Base-by-base conservation (phyloP, 1,139 yeast species). In the Candida tetrigidarum region DNA sequence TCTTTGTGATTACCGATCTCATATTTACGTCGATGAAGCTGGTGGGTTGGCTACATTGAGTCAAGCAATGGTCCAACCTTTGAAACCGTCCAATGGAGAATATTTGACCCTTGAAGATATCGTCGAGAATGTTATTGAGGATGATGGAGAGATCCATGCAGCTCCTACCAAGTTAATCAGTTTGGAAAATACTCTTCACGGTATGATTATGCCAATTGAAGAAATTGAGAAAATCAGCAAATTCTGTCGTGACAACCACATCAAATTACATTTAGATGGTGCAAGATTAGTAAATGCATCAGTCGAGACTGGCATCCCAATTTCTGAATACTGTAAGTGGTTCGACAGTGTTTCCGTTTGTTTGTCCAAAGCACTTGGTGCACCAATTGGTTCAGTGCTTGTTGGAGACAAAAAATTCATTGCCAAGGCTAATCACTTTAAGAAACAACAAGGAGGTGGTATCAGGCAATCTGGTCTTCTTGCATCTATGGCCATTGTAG, bases 271-370 rank as follows among this genome's bases (percentile, higher is more conserved):
- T 51, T 62, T 74, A 45, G 79, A 74, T 52, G 80, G 80, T 5
- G 80, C 80, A 3, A 58, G 80, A 39, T 63, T 74, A 43, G 74
- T 78, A 78, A 72, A 74, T 49, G 79, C 78, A 0, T 63, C 69
- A 36, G 75, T 57, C 2, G 77, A 58, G 26, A 67, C 76, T 4
- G 78, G 78, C 2, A 59, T 71, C 19, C 53, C 71, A 11, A 58
- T 74, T 20, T 57, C 58, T 15, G 73, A 73, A 45, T 74, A 73
- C 52, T 67, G 74, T 50, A 56, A 63, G 14, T 60, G 67, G 48
- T 74, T 74, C 50, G 78, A 74, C 54, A 66, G 75, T 23, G 76
- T 74, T 7, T 72, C 77, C 18, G 62, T 74, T 39, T 74, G 80
- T 52, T 64, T 74, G 38, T 72, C 78, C 22, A 74, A 74, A 51